These are phyloP conservation scores for Cutaneotrichosporon arboriforme DNA, from an alignment of 1,284 basidiomycete genomes.

Conservation along the genomic window DNA sequence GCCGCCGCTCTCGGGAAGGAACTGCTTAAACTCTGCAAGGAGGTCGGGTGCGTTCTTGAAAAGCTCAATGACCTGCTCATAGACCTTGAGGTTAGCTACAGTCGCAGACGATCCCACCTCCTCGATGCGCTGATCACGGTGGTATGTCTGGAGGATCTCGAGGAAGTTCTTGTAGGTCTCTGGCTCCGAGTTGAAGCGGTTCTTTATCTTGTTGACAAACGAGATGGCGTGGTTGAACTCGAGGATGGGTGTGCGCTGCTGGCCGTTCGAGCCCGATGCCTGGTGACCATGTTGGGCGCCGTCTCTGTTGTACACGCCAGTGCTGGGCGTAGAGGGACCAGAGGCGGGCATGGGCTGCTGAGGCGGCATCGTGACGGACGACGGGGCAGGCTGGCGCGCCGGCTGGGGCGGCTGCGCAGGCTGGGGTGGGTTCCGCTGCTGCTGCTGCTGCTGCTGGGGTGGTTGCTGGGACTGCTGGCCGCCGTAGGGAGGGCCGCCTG, in stretches of 20 bases:
- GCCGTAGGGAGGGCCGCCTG: not conserved
- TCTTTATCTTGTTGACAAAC: slow-evolving; percentile 99
- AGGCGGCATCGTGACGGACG: slow-evolving; percentile 18
- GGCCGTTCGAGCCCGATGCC: slow-evolving; percentile 4
- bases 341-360: slow-evolving; percentile 32
- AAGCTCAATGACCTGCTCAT: slow-evolving; percentile 82
- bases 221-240: slow-evolving; percentile 98
- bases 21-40: slow-evolving; percentile 91
- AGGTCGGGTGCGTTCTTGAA: slow-evolving; percentile 92
- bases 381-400: slow-evolving; percentile 29
- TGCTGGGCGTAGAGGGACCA: slow-evolving; percentile 36
- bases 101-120: slow-evolving; percentile 59
- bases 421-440: slow-evolving; percentile 3
- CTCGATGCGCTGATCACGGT: slow-evolving; percentile 84
- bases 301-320: slow-evolving; percentile 7
- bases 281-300: not conserved
- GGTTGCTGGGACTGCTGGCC: slow-evolving; percentile 17
- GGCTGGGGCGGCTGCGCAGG: slow-evolving; percentile 33
- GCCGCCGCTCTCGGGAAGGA: slow-evolving; percentile 66
- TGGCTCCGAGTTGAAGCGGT: slow-evolving; percentile 80
- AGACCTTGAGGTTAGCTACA: slow-evolving; percentile 57
- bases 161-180: slow-evolving; percentile 98
- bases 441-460: slow-evolving; percentile 1
- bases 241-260: slow-evolving; percentile 47
- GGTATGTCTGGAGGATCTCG: slow-evolving; percentile 95